Evolutionary conservation across 495 filamentous ascomycete genomes (phyloP).

Genomic region (Trichoderma reesei): DNA sequence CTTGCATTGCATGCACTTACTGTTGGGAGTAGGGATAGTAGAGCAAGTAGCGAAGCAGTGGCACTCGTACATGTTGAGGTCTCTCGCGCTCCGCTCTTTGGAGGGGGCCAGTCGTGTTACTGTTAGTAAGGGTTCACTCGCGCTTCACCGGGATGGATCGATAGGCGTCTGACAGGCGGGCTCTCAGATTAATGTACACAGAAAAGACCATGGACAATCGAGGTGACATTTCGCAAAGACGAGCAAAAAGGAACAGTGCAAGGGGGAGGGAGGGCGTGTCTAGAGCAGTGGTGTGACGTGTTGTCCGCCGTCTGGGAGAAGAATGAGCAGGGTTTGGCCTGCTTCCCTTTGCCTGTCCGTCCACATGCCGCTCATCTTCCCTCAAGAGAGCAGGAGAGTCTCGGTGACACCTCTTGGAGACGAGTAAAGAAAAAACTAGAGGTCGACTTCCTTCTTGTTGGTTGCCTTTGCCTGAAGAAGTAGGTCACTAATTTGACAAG

Average conservation of each 20-base stretch:
- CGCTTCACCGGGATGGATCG: background rate
- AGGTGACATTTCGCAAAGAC: background rate
- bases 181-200: background rate
- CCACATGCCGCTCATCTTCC: too few species aligned
- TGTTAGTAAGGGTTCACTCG: background rate
- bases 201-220: background rate
- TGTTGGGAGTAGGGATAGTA: too few species aligned
- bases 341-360: background rate
- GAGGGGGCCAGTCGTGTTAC: background rate
- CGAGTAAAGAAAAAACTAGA: background rate
- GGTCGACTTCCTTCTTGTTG: background rate
- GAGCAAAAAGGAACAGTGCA: background rate
- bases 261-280: background rate
- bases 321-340: background rate
- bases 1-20: too few species aligned
- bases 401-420: background rate
- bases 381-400: background rate
- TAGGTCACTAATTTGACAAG: too few species aligned
- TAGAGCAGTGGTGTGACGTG: background rate
- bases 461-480: background rate
- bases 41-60: too few species aligned
- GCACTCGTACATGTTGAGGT: too few species aligned
- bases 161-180: constrained; percentile 2
- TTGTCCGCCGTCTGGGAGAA: background rate
- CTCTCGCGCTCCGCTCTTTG: background rate